A percentile compares a stretch with the other conserved stretches of the same genome.
Evolutionary conservation across 2,329 filamentous ascomycete genomes (phyloP).

Genomic region (Drechslerella stenobrocha): DNA sequence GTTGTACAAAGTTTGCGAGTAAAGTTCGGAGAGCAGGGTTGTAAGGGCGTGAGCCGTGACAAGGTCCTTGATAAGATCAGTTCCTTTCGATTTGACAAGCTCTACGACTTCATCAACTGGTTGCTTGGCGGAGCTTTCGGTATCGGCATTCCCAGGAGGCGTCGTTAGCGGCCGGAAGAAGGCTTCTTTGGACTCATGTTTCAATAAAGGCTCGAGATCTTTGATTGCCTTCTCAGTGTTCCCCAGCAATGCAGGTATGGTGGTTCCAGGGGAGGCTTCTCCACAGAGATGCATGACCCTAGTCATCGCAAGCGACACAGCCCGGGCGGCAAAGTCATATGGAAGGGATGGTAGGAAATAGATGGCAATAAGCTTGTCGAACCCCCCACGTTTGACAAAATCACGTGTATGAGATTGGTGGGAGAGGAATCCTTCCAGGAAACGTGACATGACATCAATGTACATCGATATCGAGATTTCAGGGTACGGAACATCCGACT

Average conservation of each 20-base stretch:
- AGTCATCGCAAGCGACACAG: conserved; percentile 70
- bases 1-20: conserved; percentile 66
- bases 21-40: conserved; percentile 73
- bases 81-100: conserved; percentile 66
- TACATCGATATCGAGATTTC: conserved; percentile 65
- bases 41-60: conserved; percentile 76
- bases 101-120: conserved; percentile 54
- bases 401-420: conserved; percentile 72
- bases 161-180: conserved; percentile 72
- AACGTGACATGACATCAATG: conserved; percentile 73
- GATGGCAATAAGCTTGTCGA: conserved; percentile 81
- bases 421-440: conserved; percentile 74
- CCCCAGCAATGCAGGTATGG: conserved; percentile 77
- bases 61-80: conserved; percentile 74
- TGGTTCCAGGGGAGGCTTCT: conserved; percentile 77
- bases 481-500: conserved; percentile 58
- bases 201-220: conserved; percentile 68
- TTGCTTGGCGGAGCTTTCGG: conserved; percentile 54
- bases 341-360: conserved; percentile 79
- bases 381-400: conserved; percentile 77
- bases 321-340: conserved; percentile 69
- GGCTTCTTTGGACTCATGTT: conserved; percentile 60
- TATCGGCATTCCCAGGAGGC: conserved; percentile 37
- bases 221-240: conserved; percentile 72
- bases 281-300: conserved; percentile 76